These are phyloP conservation scores for Xerocomellus dryophilus DNA, from an alignment of 768 basidiomycete species.

Conservation along the genomic window DNA sequence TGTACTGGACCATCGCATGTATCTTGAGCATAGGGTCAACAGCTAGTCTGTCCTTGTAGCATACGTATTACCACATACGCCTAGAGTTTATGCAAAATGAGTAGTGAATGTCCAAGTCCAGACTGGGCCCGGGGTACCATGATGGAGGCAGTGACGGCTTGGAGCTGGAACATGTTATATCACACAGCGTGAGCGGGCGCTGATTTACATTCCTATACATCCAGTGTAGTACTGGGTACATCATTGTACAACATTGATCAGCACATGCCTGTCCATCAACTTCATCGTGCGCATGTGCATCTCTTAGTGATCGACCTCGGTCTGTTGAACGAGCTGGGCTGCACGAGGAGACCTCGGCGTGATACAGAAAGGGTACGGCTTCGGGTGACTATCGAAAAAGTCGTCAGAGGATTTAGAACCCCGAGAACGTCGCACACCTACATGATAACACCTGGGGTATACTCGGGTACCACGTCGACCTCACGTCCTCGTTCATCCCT, in stretches of 20 bases:
- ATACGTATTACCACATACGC: not conserved
- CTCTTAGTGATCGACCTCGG: constrained; percentile 1
- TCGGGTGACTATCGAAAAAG: constrained; percentile 9
- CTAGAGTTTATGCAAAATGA: not conserved
- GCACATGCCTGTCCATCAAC: not conserved
- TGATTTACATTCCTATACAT: not conserved
- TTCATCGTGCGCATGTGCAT: not conserved
- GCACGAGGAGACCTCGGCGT: constrained; percentile 13
- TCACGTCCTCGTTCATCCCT: constrained; percentile 31
- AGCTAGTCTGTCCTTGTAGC: constrained; percentile 20
- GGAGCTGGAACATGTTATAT: not conserved
- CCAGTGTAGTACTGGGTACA: not conserved
- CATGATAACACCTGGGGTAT: constrained; percentile 27
- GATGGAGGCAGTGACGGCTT: not conserved
- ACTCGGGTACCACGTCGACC: constrained; percentile 26
- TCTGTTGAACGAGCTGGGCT: constrained; percentile 15
- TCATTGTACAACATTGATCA: not conserved
- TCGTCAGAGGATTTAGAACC: not conserved
- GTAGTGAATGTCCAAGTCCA: not conserved
- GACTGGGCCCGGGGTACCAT: not conserved
- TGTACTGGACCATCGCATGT: constrained; percentile 16
- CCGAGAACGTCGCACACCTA: constrained; percentile 6
- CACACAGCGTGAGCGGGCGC: not conserved
- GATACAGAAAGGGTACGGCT: constrained; percentile 21
- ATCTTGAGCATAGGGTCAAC: constrained; percentile 2